Conservation (phyloP, 305 asterid species). For the Plantago coronopus region DNA sequence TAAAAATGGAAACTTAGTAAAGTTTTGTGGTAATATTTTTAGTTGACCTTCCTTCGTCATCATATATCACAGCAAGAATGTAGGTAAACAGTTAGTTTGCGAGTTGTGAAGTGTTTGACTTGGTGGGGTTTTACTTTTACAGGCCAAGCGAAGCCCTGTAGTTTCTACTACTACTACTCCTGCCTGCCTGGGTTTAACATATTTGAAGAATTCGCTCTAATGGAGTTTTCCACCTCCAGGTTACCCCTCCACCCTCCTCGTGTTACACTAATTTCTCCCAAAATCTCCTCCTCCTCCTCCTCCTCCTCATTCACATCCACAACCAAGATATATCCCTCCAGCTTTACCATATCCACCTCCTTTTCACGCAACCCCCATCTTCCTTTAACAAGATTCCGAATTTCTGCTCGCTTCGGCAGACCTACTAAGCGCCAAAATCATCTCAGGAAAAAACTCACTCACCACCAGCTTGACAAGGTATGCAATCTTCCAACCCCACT, state of each 20-base stretch:
- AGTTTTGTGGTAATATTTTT: too few species aligned
- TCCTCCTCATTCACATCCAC: constrained; percentile 8
- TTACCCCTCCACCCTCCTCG: constrained; percentile 28
- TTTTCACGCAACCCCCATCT: constrained; percentile 26
- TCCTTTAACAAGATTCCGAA: constrained; percentile 35
- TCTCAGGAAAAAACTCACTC: constrained; percentile 69
- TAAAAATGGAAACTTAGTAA: too few species aligned
- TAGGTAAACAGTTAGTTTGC: too few species aligned
- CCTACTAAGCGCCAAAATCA: constrained; percentile 57
- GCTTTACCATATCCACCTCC: constrained; percentile 27
- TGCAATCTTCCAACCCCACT: constrained; percentile 31
- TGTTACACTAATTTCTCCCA: constrained; percentile 28
- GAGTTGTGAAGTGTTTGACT: too few species aligned
- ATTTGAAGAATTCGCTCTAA: constrained; percentile 17
- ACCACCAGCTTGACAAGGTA: constrained; percentile 45
- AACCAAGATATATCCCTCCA: constrained; percentile 28
- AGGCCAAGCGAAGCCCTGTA: too few species aligned
- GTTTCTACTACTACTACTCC: too few species aligned
- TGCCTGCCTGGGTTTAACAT: constrained; percentile 1
- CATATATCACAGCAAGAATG: too few species aligned
- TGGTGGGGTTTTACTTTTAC: too few species aligned
- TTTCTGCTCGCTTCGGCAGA: constrained; percentile 56
- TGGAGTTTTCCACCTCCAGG: constrained; percentile 46
- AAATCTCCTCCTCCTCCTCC: constrained; percentile 27
- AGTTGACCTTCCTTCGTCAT: too few species aligned